These are phyloP conservation scores for Fusarium tjaetaba DNA, from an alignment of 2,329 filamentous ascomycete genomes.

Conservation along the genomic window DNA sequence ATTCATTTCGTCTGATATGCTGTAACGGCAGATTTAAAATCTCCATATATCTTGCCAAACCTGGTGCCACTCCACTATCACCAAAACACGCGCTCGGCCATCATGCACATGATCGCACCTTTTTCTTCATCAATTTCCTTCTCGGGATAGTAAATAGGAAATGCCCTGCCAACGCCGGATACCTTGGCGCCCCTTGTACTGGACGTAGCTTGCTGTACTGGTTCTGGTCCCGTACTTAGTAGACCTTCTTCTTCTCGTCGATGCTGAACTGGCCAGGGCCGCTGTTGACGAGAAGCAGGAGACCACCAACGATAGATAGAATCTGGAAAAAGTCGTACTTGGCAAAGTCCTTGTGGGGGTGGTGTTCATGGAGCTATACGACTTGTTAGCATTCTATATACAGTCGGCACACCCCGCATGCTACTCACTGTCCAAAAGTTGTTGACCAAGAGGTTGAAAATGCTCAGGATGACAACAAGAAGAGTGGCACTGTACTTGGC, in stretches of 20 bases:
- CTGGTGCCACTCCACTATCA: slow-evolving; percentile 14
- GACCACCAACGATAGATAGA: slow-evolving; percentile 95
- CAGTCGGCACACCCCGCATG: not conserved
- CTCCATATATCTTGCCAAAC: slow-evolving; percentile 20
- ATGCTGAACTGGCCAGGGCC: slow-evolving; percentile 97
- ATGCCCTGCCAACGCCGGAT: slow-evolving; percentile 37
- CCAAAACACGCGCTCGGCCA: slow-evolving; percentile 6
- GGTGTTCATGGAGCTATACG: slow-evolving; percentile 87
- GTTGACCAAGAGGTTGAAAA: slow-evolving; percentile 98
- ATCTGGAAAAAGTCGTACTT: slow-evolving; percentile 99
- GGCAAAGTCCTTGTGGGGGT: slow-evolving; percentile 99
- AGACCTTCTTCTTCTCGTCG: slow-evolving; percentile 99
- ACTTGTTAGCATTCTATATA: slow-evolving; percentile 2
- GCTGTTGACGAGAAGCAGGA: slow-evolving; percentile 97
- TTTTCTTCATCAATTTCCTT: slow-evolving; percentile 30
- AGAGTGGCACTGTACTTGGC: slow-evolving; percentile 98
- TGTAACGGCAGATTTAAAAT: slow-evolving; percentile 29
- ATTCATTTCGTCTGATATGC: slow-evolving; percentile 34
- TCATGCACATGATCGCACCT: slow-evolving; percentile 10
- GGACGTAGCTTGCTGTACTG: slow-evolving; percentile 11
- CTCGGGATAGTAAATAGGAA: slow-evolving; percentile 33
- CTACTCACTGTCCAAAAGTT: slow-evolving; percentile 97
- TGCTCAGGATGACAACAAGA: slow-evolving; percentile 90
- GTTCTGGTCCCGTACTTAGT: slow-evolving; percentile 62
- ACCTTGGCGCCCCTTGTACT: slow-evolving; percentile 24